Conservation (phyloP, 108 stramenopile species). For the Heterococcus sp. region DNA sequence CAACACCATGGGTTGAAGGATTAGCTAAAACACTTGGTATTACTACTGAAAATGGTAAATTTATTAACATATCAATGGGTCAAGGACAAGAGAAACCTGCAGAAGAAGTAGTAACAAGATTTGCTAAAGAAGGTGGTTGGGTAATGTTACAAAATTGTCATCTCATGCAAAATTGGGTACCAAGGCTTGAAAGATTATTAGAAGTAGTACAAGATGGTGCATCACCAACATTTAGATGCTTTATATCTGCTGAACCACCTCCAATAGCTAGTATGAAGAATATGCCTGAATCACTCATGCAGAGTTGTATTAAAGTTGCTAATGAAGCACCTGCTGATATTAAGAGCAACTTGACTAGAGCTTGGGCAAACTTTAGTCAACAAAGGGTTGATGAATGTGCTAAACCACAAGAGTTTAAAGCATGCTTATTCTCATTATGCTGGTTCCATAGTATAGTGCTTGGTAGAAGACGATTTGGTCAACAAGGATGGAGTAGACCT, state of each 20-base stretch:
- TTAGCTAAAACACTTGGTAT: conserved; percentile 63
- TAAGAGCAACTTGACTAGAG: conserved; percentile 57
- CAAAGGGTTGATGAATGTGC: conserved; percentile 43
- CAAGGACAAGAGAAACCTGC: conserved; percentile 65
- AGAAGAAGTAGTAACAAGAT: conserved; percentile 42
- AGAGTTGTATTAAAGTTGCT: conserved; percentile 61
- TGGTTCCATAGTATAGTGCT: conserved; percentile 65
- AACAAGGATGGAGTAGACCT: conserved; percentile 56
- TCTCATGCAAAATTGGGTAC: conserved; percentile 66
- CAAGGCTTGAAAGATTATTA: conserved; percentile 48
- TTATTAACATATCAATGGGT: conserved; percentile 63
- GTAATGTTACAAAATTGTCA: conserved; percentile 66
- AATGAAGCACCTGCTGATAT: conserved; percentile 66
- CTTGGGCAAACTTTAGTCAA: conserved; percentile 59
- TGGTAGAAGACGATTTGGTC: conserved; percentile 59
- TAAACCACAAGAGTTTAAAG: conserved; percentile 40
- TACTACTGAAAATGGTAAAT: conserved; percentile 51
- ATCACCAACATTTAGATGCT: conserved; percentile 58
- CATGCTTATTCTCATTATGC: conserved; percentile 61
- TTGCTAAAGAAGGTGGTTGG: conserved; percentile 57
- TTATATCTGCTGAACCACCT: conserved; percentile 61
- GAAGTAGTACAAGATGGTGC: conserved; percentile 39
- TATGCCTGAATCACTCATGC: conserved; percentile 61
- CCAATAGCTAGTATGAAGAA: conserved; percentile 52
- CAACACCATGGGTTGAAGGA: conserved; percentile 66